Evolutionary conservation across 495 filamentous ascomycete genomes (phyloP).

Genomic region (Penicillium macrosclerotiorum): DNA sequence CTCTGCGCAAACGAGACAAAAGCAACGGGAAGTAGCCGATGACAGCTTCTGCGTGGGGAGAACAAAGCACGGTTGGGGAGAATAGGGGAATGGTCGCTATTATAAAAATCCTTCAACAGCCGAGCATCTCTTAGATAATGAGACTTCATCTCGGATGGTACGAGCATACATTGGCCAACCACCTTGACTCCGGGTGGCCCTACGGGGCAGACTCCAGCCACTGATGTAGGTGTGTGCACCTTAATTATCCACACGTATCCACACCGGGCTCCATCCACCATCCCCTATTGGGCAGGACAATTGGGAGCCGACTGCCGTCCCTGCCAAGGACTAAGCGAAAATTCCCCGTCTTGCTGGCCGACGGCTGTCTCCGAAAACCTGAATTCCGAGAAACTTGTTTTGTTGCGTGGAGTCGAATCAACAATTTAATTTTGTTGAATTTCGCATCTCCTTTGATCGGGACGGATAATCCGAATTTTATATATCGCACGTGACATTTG

Average conservation of each 20-base stretch:
- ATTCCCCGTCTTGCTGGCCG: no score
- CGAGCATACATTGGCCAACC: constrained; percentile 9
- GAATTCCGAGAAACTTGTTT: no score
- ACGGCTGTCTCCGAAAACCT: no score
- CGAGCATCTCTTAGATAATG: constrained; percentile 6
- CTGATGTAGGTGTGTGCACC: constrained; percentile 7
- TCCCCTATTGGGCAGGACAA: constrained; percentile 5
- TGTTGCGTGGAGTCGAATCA: no score
- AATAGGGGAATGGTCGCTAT: background rate
- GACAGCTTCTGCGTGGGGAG: background rate
- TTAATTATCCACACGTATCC: background rate
- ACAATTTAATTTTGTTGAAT: no score
- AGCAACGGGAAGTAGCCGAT: background rate
- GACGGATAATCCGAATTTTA: no score
- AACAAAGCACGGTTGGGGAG: background rate
- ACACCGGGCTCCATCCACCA: background rate
- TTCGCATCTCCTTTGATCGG: no score
- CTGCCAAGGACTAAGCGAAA: constrained; percentile 13
- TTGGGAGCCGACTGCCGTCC: constrained; percentile 2
- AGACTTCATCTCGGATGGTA: background rate
- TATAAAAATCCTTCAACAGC: constrained; percentile 4
- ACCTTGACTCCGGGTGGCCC: background rate
- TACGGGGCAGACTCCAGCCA: constrained; percentile 11
- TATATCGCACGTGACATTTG: no score
- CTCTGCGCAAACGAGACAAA: background rate